Base-by-base conservation (phyloP, 768 basidiomycete genomes). In the Tulasnella sp. region DNA sequence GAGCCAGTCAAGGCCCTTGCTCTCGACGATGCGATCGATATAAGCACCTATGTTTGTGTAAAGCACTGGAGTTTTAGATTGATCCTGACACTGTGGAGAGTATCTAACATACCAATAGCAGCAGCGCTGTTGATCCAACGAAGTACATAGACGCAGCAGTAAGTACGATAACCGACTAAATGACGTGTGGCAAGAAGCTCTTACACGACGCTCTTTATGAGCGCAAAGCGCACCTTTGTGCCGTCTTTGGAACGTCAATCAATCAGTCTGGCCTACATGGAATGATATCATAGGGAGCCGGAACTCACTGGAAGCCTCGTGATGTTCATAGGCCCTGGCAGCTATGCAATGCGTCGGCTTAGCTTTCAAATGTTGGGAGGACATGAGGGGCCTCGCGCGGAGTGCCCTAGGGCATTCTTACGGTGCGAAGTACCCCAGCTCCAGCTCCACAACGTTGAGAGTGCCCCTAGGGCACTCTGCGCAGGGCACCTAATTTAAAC, bases 21-120 rank as follows among this genome's bases (percentile, higher is more conserved):
- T 59, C 56, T 59, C 56, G 15, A 34, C 56, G 4, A 59, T 34
- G 19, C 56, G 44, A 12, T 59, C 56, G 22, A 59, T 48, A 27
- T 21, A 52, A 52, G 24, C 50, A 24, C 29, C 24, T 52, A 38
- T 38, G 5, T 38, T 15, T 7, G 15, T 7, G 34, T 7, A 38
- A 38, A 15, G 5, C 34, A 7, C 34, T n/a, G n/a, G n/a, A n/a
- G 15, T 38, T 38, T 15, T 7, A 38, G 15, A 15, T 38, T 38
- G 15, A 38, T 5, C 34, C 7, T 15, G 34, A 38, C 15, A 38
- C 15, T 38, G 15, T 38, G 34, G 34, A 5, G 34, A 7, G 5
- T 38, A 15, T 15, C 5, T 15, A 5, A 38, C 34, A 7, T 15
- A 38, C 34, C 34, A 15, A 38, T 38, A 15, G 34, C 34, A 15